These are phyloP conservation scores for Populus tremula DNA, from an alignment of 345 rosid species.

Conservation along the genomic window DNA sequence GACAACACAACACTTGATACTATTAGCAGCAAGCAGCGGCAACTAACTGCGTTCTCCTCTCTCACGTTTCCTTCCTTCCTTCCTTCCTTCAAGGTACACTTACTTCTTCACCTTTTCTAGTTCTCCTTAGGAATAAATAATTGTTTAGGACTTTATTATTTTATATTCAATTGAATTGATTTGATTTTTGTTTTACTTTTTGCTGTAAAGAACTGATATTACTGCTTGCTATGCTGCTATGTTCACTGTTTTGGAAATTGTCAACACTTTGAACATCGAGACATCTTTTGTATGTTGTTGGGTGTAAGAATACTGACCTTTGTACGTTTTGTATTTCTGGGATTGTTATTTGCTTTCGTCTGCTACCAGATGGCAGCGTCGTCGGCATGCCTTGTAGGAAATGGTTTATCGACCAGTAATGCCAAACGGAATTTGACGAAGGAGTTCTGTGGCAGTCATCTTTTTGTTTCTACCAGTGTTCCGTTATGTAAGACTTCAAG, in stretches of 20 bases:
- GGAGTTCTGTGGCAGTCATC: slow-evolving; percentile 36
- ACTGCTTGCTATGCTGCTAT: too few species aligned
- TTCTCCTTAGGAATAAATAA: too few species aligned
- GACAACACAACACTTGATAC: not conserved
- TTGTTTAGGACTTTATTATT: too few species aligned
- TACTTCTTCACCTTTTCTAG: not conserved
- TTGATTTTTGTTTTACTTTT: too few species aligned
- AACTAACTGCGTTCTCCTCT: not conserved
- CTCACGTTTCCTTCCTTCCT: not conserved
- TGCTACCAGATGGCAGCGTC: slow-evolving; percentile 66
- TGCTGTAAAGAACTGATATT: too few species aligned
- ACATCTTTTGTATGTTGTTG: not conserved
- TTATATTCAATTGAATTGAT: too few species aligned
- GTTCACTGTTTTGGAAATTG: too few species aligned
- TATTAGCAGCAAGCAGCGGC: not conserved
- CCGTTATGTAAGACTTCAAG: slow-evolving; percentile 38
- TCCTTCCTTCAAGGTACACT: not conserved
- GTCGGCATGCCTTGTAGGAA: slow-evolving; percentile 68
- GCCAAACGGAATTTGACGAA: slow-evolving; percentile 39
- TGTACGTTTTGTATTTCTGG: not conserved
- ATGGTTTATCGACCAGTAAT: slow-evolving; percentile 41
- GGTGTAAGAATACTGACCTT: not conserved
- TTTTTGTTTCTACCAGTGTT: slow-evolving; percentile 34
- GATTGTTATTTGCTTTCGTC: not conserved
- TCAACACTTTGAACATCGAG: not conserved